A percentile compares a stretch with the other conserved stretches of the same genome.
phyloP scores from a whole-genome alignment of 139 green algal genomes.

The Closterium sp. region DNA sequence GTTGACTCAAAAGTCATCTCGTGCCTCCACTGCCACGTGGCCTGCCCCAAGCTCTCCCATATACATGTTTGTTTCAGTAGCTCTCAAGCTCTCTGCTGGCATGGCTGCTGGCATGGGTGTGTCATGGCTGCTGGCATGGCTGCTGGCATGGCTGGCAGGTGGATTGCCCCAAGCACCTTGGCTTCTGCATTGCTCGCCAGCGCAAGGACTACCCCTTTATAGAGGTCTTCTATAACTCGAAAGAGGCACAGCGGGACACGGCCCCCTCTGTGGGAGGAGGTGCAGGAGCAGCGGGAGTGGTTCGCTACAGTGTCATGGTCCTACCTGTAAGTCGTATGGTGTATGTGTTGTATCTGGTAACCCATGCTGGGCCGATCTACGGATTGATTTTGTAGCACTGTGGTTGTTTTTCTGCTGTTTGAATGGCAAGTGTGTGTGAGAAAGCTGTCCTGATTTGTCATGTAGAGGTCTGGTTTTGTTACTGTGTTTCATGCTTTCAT shows the following conservation, averaged over 20 bases:
- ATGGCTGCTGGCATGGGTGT: too few species aligned
- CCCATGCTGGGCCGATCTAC: too few species aligned
- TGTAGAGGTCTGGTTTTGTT: too few species aligned
- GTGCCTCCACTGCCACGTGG: too few species aligned
- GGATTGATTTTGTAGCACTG: not conserved
- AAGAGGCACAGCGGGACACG: not conserved
- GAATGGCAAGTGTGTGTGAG: not conserved
- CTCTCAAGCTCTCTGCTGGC: too few species aligned
- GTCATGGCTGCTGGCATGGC: too few species aligned
- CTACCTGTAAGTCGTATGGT: not conserved
- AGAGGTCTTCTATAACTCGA: constrained; percentile 46
- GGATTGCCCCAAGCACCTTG: constrained; percentile 50
- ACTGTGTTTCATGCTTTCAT: too few species aligned
- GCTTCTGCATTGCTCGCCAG: constrained; percentile 46
- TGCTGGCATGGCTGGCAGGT: not conserved
- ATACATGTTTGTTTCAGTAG: too few species aligned
- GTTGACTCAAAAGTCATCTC: too few species aligned
- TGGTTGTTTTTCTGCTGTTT: not conserved
- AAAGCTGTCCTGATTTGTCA: too few species aligned
- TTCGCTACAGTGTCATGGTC: constrained; percentile 37
- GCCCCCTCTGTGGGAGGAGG: not conserved
- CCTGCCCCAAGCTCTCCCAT: too few species aligned
- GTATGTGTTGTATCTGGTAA: not conserved
- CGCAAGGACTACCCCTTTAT: constrained; percentile 47
- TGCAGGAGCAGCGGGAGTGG: not conserved